Evolutionary conservation across 768 basidiomycete genomes (phyloP).

Genomic region (Tricholoma saponaceum): DNA sequence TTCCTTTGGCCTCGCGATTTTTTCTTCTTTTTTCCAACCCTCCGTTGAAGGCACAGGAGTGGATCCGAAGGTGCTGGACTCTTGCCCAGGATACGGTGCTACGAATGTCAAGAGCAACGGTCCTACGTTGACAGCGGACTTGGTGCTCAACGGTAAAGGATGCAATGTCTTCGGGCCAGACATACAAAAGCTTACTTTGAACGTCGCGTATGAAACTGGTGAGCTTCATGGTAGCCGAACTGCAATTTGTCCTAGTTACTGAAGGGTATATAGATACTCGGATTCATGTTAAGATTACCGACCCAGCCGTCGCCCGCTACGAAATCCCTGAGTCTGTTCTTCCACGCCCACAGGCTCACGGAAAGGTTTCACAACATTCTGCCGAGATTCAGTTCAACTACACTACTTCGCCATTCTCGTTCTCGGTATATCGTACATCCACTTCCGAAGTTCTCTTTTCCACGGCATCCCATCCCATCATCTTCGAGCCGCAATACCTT

Average conservation of each 20-base stretch:
- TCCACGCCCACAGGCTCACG: conserved; percentile 41
- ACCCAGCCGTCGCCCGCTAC: conserved; percentile 45
- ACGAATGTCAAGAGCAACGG: conserved; percentile 37
- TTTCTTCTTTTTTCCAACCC: conserved; percentile 4
- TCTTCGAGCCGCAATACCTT: conserved; percentile 77
- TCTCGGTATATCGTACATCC: conserved; percentile 46
- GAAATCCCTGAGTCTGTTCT: conserved; percentile 63
- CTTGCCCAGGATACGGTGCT: conserved; percentile 58
- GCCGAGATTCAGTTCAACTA: conserved; percentile 58
- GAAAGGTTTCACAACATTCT: conserved; percentile 20
- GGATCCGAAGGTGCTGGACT: conserved; percentile 40
- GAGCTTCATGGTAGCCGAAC: conserved; percentile 8
- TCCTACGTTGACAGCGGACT: conserved; percentile 43
- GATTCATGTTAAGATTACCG: conserved; percentile 62
- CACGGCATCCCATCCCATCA: conserved; percentile 54
- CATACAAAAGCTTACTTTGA: conserved; percentile 40
- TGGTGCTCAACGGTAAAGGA: conserved; percentile 45
- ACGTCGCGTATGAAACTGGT: conserved; percentile 60
- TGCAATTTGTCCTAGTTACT: background rate
- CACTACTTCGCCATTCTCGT: conserved; percentile 56
- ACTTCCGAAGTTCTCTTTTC: conserved; percentile 58
- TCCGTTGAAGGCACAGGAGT: conserved; percentile 13
- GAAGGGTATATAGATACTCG: conserved; percentile 36
- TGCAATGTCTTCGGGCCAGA: conserved; percentile 63
- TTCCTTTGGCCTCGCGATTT: conserved; percentile 1